Conservation (phyloP, 2,329 filamentous ascomycete genomes). For the Cladosporium sp. region DNA sequence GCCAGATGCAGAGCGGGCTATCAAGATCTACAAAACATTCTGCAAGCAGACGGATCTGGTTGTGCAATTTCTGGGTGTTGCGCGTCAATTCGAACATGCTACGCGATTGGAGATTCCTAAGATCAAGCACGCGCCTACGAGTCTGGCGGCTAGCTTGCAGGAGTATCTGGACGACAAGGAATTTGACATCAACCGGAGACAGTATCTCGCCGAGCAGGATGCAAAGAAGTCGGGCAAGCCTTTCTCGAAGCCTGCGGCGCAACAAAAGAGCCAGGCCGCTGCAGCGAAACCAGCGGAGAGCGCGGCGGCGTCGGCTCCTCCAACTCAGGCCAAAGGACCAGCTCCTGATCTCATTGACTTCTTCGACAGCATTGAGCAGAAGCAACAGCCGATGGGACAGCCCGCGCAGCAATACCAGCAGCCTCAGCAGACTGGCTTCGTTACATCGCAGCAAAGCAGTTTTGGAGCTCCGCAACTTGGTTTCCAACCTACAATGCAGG, state of each 20-base stretch:
- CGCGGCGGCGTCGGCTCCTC: slow-evolving; percentile 31
- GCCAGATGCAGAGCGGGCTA: slow-evolving; percentile 83
- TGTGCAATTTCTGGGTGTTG: slow-evolving; percentile 82
- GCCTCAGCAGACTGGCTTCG: slow-evolving; percentile 24
- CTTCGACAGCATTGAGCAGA: slow-evolving; percentile 88
- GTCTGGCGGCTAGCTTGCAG: slow-evolving; percentile 81
- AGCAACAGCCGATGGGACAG: slow-evolving; percentile 61
- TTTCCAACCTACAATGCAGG: slow-evolving; percentile 23
- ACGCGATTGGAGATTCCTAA: slow-evolving; percentile 94
- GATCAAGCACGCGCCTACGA: slow-evolving; percentile 93
- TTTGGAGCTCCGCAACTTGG: slow-evolving; percentile 22
- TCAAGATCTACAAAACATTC: slow-evolving; percentile 89
- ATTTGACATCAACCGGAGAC: slow-evolving; percentile 87
- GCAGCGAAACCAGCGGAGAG: slow-evolving; percentile 33
- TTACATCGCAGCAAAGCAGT: slow-evolving; percentile 21
- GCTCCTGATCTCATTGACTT: slow-evolving; percentile 86
- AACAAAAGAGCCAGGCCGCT: slow-evolving; percentile 29
- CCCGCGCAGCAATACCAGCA: slow-evolving; percentile 28
- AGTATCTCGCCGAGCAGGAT: slow-evolving; percentile 86
- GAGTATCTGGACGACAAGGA: slow-evolving; percentile 94
- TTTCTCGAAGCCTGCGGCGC: slow-evolving; percentile 25
- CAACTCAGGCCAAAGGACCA: slow-evolving; percentile 52
- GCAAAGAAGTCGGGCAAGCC: slow-evolving; percentile 54
- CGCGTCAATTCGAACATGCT: slow-evolving; percentile 85
- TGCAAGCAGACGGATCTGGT: slow-evolving; percentile 89